These are phyloP conservation scores for Hyaloscypha finlandica DNA, from an alignment of 495 filamentous ascomycete genomes.

Conservation along the genomic window DNA sequence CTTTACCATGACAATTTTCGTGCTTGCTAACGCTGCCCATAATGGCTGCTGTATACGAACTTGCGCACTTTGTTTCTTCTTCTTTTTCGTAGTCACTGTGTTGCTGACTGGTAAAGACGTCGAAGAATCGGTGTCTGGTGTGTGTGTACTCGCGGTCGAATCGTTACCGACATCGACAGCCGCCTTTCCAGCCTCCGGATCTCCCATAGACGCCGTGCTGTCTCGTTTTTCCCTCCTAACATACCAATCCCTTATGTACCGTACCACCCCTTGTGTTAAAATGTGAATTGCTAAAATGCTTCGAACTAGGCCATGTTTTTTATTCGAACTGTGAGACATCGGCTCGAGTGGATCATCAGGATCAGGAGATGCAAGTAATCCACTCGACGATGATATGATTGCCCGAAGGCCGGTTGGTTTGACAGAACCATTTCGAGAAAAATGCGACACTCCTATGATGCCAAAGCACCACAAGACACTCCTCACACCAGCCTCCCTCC, in stretches of 20 bases:
- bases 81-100: constrained; percentile 71
- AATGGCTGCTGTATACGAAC: constrained; percentile 88
- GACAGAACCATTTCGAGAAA: constrained; percentile 41
- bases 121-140: constrained; percentile 24
- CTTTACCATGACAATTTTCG: constrained; percentile 90
- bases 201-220: constrained; percentile 38
- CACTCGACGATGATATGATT: constrained; percentile 27
- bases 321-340: constrained; percentile 44
- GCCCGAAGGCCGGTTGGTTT: constrained; percentile 57
- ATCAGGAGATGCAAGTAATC: constrained; percentile 32
- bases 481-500: constrained; percentile 69
- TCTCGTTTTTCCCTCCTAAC: constrained; percentile 52
- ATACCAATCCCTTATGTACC: constrained; percentile 63
- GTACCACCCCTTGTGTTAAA: constrained; percentile 74
- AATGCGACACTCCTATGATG: constrained; percentile 71
- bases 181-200: constrained; percentile 58
- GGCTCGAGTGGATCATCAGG: constrained; percentile 45
- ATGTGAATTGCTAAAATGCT: constrained; percentile 84
- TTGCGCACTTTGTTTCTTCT: constrained; percentile 83
- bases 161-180: constrained; percentile 28
- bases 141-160: constrained; percentile 17
- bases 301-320: constrained; percentile 53
- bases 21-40: constrained; percentile 92
- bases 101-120: constrained; percentile 24
- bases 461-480: constrained; percentile 76